A percentile compares a stretch with the other conserved stretches of the same genome.
Evolutionary conservation across 2,329 filamentous ascomycete genomes (phyloP).

Genomic region (Penicillium crustosum): DNA sequence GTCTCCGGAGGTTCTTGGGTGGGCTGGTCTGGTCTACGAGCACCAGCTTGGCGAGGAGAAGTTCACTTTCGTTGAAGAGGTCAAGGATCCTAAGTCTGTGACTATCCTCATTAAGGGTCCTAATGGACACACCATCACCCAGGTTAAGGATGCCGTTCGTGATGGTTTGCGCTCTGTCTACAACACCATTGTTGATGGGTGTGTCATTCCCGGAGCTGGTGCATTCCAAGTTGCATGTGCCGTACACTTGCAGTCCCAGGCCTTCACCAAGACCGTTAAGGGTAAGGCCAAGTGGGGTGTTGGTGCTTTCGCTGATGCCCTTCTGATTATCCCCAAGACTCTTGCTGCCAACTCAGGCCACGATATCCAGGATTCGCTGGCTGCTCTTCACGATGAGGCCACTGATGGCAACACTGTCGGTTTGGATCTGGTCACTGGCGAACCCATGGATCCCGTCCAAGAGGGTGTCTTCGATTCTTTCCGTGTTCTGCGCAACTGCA

Average conservation of each 20-base stretch:
- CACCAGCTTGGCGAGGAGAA: slow-evolving; percentile 98
- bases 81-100: slow-evolving; percentile 97
- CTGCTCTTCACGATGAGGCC: slow-evolving; percentile 80
- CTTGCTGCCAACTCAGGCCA: slow-evolving; percentile 93
- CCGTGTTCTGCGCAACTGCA: slow-evolving; percentile 87
- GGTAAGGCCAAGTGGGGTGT: slow-evolving; percentile 98
- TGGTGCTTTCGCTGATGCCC: slow-evolving; percentile 87
- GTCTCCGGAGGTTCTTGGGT: slow-evolving; percentile 82
- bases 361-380: slow-evolving; percentile 92
- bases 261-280: slow-evolving; percentile 86
- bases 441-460: slow-evolving; percentile 91
- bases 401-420: slow-evolving; percentile 82
- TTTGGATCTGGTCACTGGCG: slow-evolving; percentile 79
- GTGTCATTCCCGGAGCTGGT: slow-evolving; percentile 89
- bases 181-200: slow-evolving; percentile 99
- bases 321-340: slow-evolving; percentile 95
- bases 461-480: slow-evolving; percentile 96
- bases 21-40: slow-evolving; percentile 96
- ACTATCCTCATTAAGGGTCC: slow-evolving; percentile 97
- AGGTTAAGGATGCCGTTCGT: slow-evolving; percentile 93
- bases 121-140: slow-evolving; percentile 92
- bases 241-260: slow-evolving; percentile 79
- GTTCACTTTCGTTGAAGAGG: slow-evolving; percentile 97
- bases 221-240: slow-evolving; percentile 96
- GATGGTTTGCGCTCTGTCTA: slow-evolving; percentile 95